phyloP scores from a whole-genome alignment of 129 eudicot genomes.

The Tagetes patula region DNA sequence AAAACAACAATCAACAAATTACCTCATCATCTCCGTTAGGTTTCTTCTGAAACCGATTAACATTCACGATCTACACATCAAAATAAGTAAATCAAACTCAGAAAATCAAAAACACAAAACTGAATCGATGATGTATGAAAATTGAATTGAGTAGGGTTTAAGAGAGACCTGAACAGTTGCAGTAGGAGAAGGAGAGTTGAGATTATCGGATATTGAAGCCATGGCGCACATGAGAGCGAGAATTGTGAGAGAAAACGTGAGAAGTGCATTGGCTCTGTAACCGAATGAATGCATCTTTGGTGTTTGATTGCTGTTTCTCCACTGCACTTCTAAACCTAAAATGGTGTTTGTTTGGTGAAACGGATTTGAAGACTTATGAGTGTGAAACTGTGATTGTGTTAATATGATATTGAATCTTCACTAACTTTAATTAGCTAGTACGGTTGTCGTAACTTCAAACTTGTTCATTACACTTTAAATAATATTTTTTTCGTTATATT shows the following conservation, averaged over 20 bases:
- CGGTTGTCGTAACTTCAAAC: no score
- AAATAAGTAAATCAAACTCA: not conserved
- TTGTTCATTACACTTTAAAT: no score
- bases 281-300: constrained; percentile 68
- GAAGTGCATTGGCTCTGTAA: constrained; percentile 83
- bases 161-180: constrained; percentile 56
- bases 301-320: not conserved
- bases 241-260: constrained; percentile 72
- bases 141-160: constrained; percentile 16
- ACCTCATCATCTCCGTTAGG: constrained; percentile 88
- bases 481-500: no score
- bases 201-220: constrained; percentile 80
- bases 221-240: constrained; percentile 84
- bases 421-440: no score
- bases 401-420: not conserved
- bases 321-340: not conserved
- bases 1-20: not conserved
- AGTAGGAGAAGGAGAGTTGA: constrained; percentile 70
- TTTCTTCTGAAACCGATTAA: constrained; percentile 75
- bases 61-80: constrained; percentile 56
- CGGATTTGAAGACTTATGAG: not conserved
- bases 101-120: not conserved
- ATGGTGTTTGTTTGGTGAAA: no score
- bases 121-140: not conserved
- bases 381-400: not conserved